Percentiles rank a stretch among this genome's conserved stretches.
Evolutionary conservation across 176 grass and related monocot species (phyloP).

Genomic region (Sorghum bicolor): Sorghum_bicolor_NCBIv3 NC_012870.2:21234001-21234500

Average conservation of each 20-base stretch:
- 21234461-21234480: neutral
- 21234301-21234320: constrained; percentile 92
- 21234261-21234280: constrained; percentile 48
- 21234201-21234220: neutral
- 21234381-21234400: constrained; percentile 66
- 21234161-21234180: neutral
- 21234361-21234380: constrained; percentile 96
- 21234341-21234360: constrained; percentile 82
- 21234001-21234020: constrained; percentile 75
- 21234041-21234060: neutral
- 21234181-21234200: neutral
- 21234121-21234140: neutral
- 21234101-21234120: neutral
- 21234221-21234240: neutral
- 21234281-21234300: constrained; percentile 88
- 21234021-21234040: constrained; percentile 15
- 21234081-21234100: neutral
- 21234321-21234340: constrained; percentile 81
- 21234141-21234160: neutral
- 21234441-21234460: neutral
- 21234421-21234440: neutral
- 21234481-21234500: neutral
- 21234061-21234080: neutral
- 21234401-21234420: neutral
- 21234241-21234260: neutral